A percentile compares a stretch with the other conserved stretches of the same genome.
These are phyloP conservation scores for Violaceomyces palustris DNA, from an alignment of 1,284 basidiomycete genomes.

Conservation along the genomic window DNA sequence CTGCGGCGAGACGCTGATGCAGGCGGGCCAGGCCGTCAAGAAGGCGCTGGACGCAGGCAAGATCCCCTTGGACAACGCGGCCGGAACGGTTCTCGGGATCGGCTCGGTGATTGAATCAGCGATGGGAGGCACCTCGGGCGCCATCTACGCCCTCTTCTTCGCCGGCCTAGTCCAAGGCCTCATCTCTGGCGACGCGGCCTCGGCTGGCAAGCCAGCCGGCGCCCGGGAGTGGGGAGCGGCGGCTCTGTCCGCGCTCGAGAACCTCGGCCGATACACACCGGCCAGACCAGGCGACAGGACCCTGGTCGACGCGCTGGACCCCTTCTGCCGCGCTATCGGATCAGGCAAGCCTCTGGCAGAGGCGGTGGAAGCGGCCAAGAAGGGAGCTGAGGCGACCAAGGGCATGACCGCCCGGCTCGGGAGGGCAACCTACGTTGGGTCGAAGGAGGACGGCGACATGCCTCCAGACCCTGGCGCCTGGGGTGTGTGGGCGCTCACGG, in stretches of 20 bases:
- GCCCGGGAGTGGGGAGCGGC: constrained; percentile 45
- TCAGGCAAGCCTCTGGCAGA: constrained; percentile 45
- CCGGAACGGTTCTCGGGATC: constrained; percentile 45
- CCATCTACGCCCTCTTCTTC: constrained; percentile 61
- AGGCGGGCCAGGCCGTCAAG: constrained; percentile 40
- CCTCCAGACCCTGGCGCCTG: constrained; percentile 61
- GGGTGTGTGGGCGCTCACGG: constrained; percentile 56
- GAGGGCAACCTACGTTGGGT: constrained; percentile 58
- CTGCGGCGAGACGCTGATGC: constrained; percentile 49
- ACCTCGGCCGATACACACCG: constrained; percentile 57
- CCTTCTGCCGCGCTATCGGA: constrained; percentile 56
- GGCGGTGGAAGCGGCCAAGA: constrained; percentile 54
- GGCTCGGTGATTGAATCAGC: constrained; percentile 47
- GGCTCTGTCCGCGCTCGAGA: constrained; percentile 39
- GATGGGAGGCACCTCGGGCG: constrained; percentile 55
- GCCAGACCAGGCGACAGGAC: constrained; percentile 61
- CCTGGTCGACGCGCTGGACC: constrained; percentile 59
- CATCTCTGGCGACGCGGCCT: constrained; percentile 12
- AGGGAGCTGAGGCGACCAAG: constrained; percentile 58
- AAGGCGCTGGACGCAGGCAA: constrained; percentile 38
- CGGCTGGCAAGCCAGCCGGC: constrained; percentile 25
- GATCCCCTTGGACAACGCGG: constrained; percentile 41
- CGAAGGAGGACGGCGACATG: constrained; percentile 44
- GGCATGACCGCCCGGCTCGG: constrained; percentile 58
- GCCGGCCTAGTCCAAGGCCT: constrained; percentile 54